phyloP scores from a whole-genome alignment of 495 filamentous ascomycete genomes.

The Glonium stellatum region DNA sequence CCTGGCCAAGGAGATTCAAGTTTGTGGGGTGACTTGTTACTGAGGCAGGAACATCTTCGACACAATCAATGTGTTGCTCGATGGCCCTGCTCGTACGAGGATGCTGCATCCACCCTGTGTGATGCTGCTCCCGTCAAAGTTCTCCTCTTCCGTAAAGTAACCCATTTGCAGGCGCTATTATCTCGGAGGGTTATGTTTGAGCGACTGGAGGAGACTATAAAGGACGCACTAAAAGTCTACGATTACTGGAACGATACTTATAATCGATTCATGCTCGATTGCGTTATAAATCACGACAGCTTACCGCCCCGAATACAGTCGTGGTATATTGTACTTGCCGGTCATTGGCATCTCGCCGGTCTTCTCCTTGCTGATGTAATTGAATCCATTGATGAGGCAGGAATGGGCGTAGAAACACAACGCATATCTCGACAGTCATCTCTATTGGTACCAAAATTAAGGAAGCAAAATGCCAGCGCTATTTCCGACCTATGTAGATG shows the following conservation, averaged over 20 bases:
- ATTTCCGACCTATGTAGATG: conserved; percentile 38
- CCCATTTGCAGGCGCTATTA: conserved; percentile 40
- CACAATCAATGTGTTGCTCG: conserved; percentile 12
- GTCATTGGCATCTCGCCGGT: conserved; percentile 45
- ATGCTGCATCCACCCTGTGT: conserved; percentile 36
- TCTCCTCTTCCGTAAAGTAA: conserved; percentile 43
- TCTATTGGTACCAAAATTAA: conserved; percentile 30
- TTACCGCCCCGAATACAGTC: conserved; percentile 43
- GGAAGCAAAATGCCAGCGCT: conserved; percentile 33
- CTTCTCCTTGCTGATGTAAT: conserved; percentile 43
- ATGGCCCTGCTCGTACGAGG: conserved; percentile 44
- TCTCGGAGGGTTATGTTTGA: conserved; percentile 27
- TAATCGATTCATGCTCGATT: conserved; percentile 40
- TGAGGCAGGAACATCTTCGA: conserved; percentile 23
- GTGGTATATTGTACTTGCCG: conserved; percentile 43
- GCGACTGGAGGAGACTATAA: conserved; percentile 37
- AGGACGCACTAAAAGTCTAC: conserved; percentile 36
- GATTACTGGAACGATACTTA: conserved; percentile 43
- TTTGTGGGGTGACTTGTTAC: conserved; percentile 38
- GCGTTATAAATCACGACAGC: conserved; percentile 37
- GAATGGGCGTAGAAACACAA: conserved; percentile 25
- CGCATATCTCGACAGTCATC: conserved; percentile 30
- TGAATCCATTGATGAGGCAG: conserved; percentile 36
- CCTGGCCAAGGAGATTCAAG: neutral
- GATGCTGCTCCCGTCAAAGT: conserved; percentile 46